Percentiles rank a stretch among this genome's conserved stretches.
Conservation (phyloP, 805 yeast species). For the Wickerhamiella alocasiicola region DNA sequence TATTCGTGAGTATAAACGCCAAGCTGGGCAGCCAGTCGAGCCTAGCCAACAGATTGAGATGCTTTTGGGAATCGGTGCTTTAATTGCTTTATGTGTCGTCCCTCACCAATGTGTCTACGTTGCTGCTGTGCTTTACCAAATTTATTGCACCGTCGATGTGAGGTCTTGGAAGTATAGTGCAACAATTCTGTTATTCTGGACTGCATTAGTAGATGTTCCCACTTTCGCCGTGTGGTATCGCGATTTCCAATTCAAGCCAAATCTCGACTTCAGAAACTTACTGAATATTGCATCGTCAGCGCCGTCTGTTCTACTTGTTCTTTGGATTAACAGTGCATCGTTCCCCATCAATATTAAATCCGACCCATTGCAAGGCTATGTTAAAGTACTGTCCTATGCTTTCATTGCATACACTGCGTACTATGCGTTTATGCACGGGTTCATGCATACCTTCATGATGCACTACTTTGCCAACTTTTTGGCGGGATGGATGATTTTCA, state of each 20-base stretch:
- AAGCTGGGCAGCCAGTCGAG: neutral
- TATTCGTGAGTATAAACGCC: neutral
- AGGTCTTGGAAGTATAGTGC: constrained; percentile 28
- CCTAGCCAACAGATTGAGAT: neutral
- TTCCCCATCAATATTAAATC: neutral
- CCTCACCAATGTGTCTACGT: constrained; percentile 40
- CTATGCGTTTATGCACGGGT: constrained; percentile 61
- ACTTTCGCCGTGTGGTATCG: constrained; percentile 65
- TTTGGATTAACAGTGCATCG: constrained; percentile 34
- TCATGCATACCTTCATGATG: constrained; percentile 66
- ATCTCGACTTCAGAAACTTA: neutral
- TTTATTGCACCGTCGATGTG: constrained; percentile 10
- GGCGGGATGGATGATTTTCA: constrained; percentile 9
- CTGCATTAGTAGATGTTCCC: constrained; percentile 67
- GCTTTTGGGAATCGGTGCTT: neutral
- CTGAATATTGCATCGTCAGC: constrained; percentile 62
- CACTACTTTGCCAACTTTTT: constrained; percentile 52
- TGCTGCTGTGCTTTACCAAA: constrained; percentile 21
- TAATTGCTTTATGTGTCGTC: constrained; percentile 12
- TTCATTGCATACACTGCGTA: constrained; percentile 40
- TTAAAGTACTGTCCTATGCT: constrained; percentile 24
- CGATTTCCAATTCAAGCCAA: constrained; percentile 27
- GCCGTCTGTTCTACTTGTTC: constrained; percentile 49
- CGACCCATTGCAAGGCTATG: constrained; percentile 16
- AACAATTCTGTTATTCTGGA: constrained; percentile 55